phyloP scores from a whole-genome alignment of 371 early-diverging fungal genomes.

The Capillidium rhysosporum region DNA sequence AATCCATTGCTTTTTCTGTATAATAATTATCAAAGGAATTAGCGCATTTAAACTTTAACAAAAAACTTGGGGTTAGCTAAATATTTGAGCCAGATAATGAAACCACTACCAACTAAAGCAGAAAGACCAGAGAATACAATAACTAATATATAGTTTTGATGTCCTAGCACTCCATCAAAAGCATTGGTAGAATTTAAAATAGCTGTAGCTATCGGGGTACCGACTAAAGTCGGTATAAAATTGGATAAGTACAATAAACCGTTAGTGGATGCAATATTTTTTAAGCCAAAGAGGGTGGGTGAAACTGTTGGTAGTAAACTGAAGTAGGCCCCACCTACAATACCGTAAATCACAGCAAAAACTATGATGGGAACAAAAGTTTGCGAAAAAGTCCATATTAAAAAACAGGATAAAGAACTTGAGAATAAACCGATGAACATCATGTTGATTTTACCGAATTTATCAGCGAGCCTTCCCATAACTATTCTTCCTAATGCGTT shows the following conservation, averaged over 20 bases:
- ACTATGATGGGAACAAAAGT: slow-evolving; percentile 20
- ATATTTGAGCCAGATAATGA: not conserved
- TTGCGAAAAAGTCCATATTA: slow-evolving; percentile 38
- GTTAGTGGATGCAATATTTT: slow-evolving; percentile 16
- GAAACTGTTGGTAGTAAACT: slow-evolving; percentile 22
- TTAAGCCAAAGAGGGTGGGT: slow-evolving; percentile 15
- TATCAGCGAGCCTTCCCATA: slow-evolving; percentile 33
- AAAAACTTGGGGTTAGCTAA: not conserved
- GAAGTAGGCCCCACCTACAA: slow-evolving; percentile 25
- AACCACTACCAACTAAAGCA: not conserved
- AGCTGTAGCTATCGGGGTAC: slow-evolving; percentile 20
- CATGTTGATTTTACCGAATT: slow-evolving; percentile 35
- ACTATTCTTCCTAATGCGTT: slow-evolving; percentile 39
- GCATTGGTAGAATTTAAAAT: no score
- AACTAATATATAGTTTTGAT: not conserved
- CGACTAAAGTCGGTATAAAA: slow-evolving; percentile 13
- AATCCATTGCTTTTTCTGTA: no score
- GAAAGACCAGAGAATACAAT: not conserved
- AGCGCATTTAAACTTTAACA: not conserved
- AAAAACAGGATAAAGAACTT: slow-evolving; percentile 23
- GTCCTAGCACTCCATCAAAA: no score
- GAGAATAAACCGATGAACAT: slow-evolving; percentile 17
- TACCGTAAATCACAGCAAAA: slow-evolving; percentile 27
- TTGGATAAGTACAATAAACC: slow-evolving; percentile 16
- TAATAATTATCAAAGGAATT: no score